A percentile compares a stretch with the other conserved stretches of the same genome.
phyloP scores from a whole-genome alignment of 1,139 yeast genomes.

The Pichia sp. region DNA sequence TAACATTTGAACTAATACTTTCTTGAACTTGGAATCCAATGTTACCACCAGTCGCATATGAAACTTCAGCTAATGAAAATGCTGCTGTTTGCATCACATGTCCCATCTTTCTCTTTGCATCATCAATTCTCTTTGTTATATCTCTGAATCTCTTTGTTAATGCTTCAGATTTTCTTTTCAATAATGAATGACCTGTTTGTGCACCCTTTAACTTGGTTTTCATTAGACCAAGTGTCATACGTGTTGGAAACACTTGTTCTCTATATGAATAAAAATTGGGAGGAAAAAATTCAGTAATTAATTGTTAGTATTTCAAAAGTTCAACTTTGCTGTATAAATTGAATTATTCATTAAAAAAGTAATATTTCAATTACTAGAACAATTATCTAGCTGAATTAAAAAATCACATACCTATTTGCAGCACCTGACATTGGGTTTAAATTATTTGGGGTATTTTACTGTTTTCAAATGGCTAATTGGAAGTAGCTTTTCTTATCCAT shows the following conservation, averaged over 20 bases:
- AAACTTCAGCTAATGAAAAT: slow-evolving; percentile 92
- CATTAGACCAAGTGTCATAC: slow-evolving; percentile 95
- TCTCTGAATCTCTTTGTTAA: slow-evolving; percentile 93
- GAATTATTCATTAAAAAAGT: neutral
- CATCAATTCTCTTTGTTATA: slow-evolving; percentile 89
- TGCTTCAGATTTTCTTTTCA: slow-evolving; percentile 95
- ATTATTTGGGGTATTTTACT: neutral
- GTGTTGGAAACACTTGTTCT: slow-evolving; percentile 90
- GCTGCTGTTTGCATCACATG: slow-evolving; percentile 98
- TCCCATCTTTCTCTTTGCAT: slow-evolving; percentile 96
- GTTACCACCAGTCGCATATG: slow-evolving; percentile 89
- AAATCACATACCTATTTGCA: slow-evolving; percentile 16
- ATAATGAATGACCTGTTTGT: slow-evolving; percentile 86
- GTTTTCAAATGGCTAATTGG: neutral
- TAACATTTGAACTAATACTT: slow-evolving; percentile 71
- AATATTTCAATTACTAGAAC: neutral
- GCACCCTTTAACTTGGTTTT: slow-evolving; percentile 95
- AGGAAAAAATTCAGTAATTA: neutral
- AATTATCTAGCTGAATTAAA: too few relatives aligned
- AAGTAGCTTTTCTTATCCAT: neutral
- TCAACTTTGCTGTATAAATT: neutral
- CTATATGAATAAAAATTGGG: slow-evolving; percentile 38
- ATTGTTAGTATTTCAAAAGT: neutral
- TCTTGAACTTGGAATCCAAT: slow-evolving; percentile 94
- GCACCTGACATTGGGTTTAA: slow-evolving; percentile 17